A percentile compares a stretch with the other conserved stretches of the same genome.
Evolutionary conservation across 2,329 filamentous ascomycete species (phyloP).

Genomic region (Fusarium setosum): DNA sequence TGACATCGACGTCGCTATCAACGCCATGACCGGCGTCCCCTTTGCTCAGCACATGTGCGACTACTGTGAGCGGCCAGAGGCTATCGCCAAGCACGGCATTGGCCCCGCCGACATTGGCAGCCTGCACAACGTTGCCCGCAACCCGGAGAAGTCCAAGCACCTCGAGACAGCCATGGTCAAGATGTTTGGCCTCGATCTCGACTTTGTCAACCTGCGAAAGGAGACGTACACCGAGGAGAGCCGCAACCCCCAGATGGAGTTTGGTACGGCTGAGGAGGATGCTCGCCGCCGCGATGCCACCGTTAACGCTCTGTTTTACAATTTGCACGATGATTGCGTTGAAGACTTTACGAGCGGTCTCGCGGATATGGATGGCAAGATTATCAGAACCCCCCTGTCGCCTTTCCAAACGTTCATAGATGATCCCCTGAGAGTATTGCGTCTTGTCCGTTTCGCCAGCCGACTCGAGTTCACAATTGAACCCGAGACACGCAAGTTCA

Average conservation of each 20-base stretch:
- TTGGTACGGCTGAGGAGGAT: conserved; percentile 92
- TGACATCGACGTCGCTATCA: conserved; percentile 89
- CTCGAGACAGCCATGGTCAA: conserved; percentile 90
- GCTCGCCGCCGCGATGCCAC: conserved; percentile 91
- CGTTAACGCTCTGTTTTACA: conserved; percentile 96
- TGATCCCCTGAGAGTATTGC: conserved; percentile 87
- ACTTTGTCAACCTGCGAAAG: conserved; percentile 93
- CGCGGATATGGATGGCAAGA: conserved; percentile 75
- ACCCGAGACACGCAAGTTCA: conserved; percentile 72
- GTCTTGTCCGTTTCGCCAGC: conserved; percentile 91
- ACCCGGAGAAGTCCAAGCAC: conserved; percentile 97
- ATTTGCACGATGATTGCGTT: conserved; percentile 80
- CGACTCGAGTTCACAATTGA: conserved; percentile 85
- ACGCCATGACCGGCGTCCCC: conserved; percentile 82
- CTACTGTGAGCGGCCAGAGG: conserved; percentile 72
- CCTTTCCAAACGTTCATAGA: conserved; percentile 95
- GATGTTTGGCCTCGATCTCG: conserved; percentile 88
- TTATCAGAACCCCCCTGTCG: conserved; percentile 88
- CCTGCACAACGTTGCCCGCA: conserved; percentile 89
- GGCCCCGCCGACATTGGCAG: conserved; percentile 72
- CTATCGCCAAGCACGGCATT: conserved; percentile 71
- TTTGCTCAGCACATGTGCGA: conserved; percentile 78
- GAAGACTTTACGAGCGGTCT: conserved; percentile 90
- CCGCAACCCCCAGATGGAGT: conserved; percentile 91
- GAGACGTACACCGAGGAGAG: conserved; percentile 92